Evolutionary conservation across 2,329 filamentous ascomycete species (phyloP), one percentile per base, ranked within the genome.

Genomic region (Paecilomyces variotii): DNA sequence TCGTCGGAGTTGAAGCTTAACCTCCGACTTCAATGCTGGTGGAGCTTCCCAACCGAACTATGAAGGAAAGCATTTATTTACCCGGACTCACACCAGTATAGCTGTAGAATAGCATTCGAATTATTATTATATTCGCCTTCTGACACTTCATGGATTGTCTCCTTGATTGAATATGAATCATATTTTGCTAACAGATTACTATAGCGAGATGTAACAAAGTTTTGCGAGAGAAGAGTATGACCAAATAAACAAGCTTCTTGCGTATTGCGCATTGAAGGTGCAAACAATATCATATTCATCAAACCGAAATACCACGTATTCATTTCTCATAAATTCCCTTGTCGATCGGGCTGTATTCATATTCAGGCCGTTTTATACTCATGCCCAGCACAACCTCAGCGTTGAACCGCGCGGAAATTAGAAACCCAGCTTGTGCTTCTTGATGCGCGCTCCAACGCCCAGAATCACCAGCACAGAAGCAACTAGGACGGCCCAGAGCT

Each of bases 381-480:
- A 19, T 39, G 5, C 35, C 14, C 19, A 19, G 39, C 39, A 19
- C 6, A n/a, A 9, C 24, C 39, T 19, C n/a, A 19, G 6, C 19
- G 19, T 45, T 45, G 14, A 9, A n/a, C n/a, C 39, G 19, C 7
- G n/a, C 7, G 11, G 24, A 24, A 9, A 39, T 55, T 34, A 62
- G 5, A 61, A 56, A 0, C 90, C 90, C 59, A 97, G 79, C 79
- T 97, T 97, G 62, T 85, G 82, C 77, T 88, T 84, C 79, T 91
- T 89, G 61, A 97, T 85, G 62, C 93, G 83, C 6, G 92, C 87
- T 59, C 88, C 80, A 14, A 96, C 76, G 0, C 94, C 93, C 24
- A 85, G 66, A 9, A 94, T 68, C 30, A 91, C 78, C 39, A 97
- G 70, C 11, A 87, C 77, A 3, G 81, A 78, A 1, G 87, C 81